These are phyloP conservation scores for Fusarium humuli DNA, from an alignment of 2,329 filamentous ascomycete species.

Conservation along the genomic window DNA sequence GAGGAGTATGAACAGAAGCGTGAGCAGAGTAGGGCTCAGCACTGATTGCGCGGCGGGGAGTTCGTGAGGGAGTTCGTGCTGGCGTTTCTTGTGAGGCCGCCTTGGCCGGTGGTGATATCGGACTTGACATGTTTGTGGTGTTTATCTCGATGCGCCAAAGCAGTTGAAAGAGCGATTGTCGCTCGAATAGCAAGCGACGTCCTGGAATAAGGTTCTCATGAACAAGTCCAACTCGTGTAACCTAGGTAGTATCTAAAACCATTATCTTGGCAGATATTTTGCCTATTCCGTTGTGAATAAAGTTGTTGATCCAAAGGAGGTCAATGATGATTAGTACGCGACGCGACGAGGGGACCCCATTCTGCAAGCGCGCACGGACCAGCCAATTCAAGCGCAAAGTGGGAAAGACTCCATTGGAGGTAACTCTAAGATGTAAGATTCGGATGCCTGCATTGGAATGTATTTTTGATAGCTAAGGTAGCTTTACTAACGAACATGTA, in stretches of 20 bases:
- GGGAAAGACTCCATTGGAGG: not conserved
- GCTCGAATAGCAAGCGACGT: not conserved
- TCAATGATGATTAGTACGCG: constrained; percentile 36
- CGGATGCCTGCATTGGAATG: not conserved
- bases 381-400: not conserved
- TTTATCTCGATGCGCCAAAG: constrained; percentile 26
- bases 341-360: constrained; percentile 25
- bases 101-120: constrained; percentile 26
- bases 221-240: not conserved
- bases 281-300: constrained; percentile 19
- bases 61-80: constrained; percentile 41
- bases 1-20: constrained; percentile 58
- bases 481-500: not conserved
- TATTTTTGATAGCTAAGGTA: not conserved
- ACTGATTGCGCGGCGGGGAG: constrained; percentile 48
- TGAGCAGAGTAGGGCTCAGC: constrained; percentile 56
- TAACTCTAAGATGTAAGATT: not conserved
- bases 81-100: constrained; percentile 25
- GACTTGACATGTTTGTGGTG: constrained; percentile 31
- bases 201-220: not conserved
- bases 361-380: constrained; percentile 23
- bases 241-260: not conserved
- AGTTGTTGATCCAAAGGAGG: constrained; percentile 28
- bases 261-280: not conserved
- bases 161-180: not conserved